A percentile compares a stretch with the other conserved stretches of the same genome.
Evolutionary conservation across 225 moss, liverwort and hornwort species (phyloP).

Genomic region (Polytrichum formosum): DNA sequence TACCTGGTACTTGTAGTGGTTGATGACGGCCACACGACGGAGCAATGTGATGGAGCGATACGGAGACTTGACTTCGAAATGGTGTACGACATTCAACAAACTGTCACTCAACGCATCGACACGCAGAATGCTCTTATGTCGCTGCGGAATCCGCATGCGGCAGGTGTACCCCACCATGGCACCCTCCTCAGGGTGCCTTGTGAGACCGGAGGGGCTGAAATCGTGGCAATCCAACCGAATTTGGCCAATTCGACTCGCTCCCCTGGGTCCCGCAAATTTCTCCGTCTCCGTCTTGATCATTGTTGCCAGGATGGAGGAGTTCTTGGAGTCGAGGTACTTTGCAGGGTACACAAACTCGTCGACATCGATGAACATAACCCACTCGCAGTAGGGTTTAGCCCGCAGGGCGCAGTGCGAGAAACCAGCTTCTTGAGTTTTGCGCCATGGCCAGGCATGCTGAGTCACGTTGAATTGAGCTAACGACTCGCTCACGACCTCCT

Average conservation of each 20-base stretch:
- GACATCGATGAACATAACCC: constrained; percentile 37
- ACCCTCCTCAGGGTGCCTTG: constrained; percentile 24
- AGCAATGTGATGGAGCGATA: constrained; percentile 33
- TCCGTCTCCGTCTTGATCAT: constrained; percentile 1
- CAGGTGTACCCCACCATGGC: constrained; percentile 38
- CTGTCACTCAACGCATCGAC: constrained; percentile 38
- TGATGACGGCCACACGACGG: constrained; percentile 42
- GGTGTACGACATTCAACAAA: constrained; percentile 57
- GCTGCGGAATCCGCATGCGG: constrained; percentile 18
- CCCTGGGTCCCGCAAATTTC: not conserved
- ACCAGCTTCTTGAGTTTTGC: constrained; percentile 42
- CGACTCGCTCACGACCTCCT: constrained; percentile 22
- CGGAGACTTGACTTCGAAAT: constrained; percentile 33
- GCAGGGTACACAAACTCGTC: constrained; percentile 39
- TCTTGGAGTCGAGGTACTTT: constrained; percentile 6
- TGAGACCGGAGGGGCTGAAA: constrained; percentile 35
- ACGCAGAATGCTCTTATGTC: constrained; percentile 35
- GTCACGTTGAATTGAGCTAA: constrained; percentile 22
- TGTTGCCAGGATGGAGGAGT: constrained; percentile 3
- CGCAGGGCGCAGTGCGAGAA: constrained; percentile 42
- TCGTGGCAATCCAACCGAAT: constrained; percentile 39
- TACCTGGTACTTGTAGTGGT: constrained; percentile 61
- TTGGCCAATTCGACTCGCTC: constrained; percentile 15
- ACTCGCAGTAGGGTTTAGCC: constrained; percentile 27
- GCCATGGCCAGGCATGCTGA: constrained; percentile 41